Base-by-base conservation (phyloP, 2,329 filamentous ascomycete genomes). In the Plenodomus lindquistii region DNA sequence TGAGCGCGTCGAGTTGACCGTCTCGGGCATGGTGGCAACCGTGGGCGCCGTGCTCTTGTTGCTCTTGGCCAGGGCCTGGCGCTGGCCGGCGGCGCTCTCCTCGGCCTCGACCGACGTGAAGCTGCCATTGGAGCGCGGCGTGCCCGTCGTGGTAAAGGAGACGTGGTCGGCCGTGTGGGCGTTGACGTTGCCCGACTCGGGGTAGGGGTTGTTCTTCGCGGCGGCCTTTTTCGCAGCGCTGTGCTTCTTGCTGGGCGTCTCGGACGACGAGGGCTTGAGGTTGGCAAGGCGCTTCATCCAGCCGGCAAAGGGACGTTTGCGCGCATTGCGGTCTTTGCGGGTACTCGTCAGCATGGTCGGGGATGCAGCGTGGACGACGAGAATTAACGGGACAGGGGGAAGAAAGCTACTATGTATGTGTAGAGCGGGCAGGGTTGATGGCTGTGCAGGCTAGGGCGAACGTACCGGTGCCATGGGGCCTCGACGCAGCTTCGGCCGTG, bases 271-370 rank as follows among this genome's bases (percentile, higher is more conserved):
- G 4, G 85, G 86, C 73, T 96, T 97, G 75, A 96, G 87, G 71
- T 87, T 93, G 53, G 91, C 86, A 48, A 97, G 83, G 67, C 92
- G 92, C 80, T 92, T 96, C 79, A 99, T 91, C 88, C 93, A 95
- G 60, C 86, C 89, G 39, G 92, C 84, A 70, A 97, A 97, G 19
- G 92, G 93, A 56, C 89, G 85, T 62, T 91, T 87, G 58, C 91
- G 88, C 62, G 82, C 83, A 66, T 85, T 80, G 59, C 85, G 83
- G 72, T 91, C 88, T 91, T 74, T 61, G 54, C 74, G 69, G 52
- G 55, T 48, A 44, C 48, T 49, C 46, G 60, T 68, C 45, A 67
- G 66, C 62, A 54, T 54, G 13, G 50, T 27, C 20, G 22, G 46
- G 24, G n/a, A 24, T 42, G n/a, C 27, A 31, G 40, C 40, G 40